Evolutionary conservation across 2,329 filamentous ascomycete species (phyloP).

Genomic region (Aureobasidium namibiae): DNA sequence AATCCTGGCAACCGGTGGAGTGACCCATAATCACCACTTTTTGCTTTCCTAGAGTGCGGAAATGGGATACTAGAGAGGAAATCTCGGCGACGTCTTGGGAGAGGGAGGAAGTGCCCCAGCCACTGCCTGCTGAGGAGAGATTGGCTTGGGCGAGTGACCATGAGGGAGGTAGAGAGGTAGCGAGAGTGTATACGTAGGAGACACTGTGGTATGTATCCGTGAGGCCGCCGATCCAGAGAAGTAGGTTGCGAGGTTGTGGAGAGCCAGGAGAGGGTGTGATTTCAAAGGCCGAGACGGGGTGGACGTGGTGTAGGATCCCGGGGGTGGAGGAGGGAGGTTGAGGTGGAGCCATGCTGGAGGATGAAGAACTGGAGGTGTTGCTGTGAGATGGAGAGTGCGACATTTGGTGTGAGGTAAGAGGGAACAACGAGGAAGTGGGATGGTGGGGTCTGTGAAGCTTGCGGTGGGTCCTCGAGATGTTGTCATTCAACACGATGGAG

Average conservation of each 20-base stretch:
- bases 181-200: slow-evolving; percentile 46
- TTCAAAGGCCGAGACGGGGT: slow-evolving; percentile 38
- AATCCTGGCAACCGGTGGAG: slow-evolving; percentile 61
- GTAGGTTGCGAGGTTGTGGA: slow-evolving; percentile 21
- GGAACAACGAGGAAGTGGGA: background rate
- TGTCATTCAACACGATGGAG: too few relatives aligned
- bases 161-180: slow-evolving; percentile 37
- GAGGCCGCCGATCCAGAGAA: slow-evolving; percentile 64
- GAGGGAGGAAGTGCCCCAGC: slow-evolving; percentile 48
- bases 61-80: slow-evolving; percentile 43
- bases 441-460: background rate
- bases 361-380: background rate
- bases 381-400: background rate
- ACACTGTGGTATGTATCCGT: slow-evolving; percentile 61
- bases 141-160: slow-evolving; percentile 41
- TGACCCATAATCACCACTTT: slow-evolving; percentile 63
- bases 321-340: slow-evolving; percentile 14
- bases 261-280: slow-evolving; percentile 25
- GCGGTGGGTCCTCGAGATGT: background rate
- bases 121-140: slow-evolving; percentile 44
- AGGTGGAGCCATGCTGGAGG: background rate
- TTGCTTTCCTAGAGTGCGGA: slow-evolving; percentile 31
- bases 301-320: slow-evolving; percentile 36
- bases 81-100: slow-evolving; percentile 48
- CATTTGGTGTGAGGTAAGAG: background rate